phyloP scores from a whole-genome alignment of 1,284 basidiomycete species.

The Dichomitus squalens region DNA sequence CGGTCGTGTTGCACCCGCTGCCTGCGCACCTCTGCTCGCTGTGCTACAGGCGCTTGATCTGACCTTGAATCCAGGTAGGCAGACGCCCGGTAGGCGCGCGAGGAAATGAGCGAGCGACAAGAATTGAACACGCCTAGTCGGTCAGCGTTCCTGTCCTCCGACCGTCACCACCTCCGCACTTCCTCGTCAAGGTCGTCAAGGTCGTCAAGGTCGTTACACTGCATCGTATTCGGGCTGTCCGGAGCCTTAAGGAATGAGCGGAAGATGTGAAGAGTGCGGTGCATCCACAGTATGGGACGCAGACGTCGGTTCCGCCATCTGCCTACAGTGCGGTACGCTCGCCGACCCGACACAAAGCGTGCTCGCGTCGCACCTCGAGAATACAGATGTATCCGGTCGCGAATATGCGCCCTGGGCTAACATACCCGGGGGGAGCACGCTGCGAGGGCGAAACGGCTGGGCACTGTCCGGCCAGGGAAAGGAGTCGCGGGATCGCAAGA shows the following conservation, averaged over 20 bases:
- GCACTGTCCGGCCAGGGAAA: conserved; percentile 63
- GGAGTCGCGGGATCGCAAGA: conserved; percentile 59
- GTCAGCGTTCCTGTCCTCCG: neutral
- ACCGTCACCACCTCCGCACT: conserved; percentile 8
- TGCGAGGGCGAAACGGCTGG: conserved; percentile 55
- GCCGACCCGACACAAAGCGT: conserved; percentile 58
- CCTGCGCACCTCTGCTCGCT: too few relatives aligned
- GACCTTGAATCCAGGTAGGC: too few relatives aligned
- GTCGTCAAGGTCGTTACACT: too few relatives aligned
- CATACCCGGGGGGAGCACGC: conserved; percentile 33
- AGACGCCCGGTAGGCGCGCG: too few relatives aligned
- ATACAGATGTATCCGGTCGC: conserved; percentile 32
- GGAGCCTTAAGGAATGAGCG: conserved; percentile 30
- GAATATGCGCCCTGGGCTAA: conserved; percentile 30
- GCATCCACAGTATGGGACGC: conserved; percentile 55
- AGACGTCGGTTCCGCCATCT: conserved; percentile 60
- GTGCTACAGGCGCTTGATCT: too few relatives aligned
- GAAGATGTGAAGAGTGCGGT: conserved; percentile 54
- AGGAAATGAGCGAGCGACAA: too few relatives aligned
- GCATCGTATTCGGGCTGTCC: too few relatives aligned
- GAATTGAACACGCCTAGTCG: too few relatives aligned
- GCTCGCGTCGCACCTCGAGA: conserved; percentile 49
- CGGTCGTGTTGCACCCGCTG: too few relatives aligned
- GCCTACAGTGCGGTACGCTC: conserved; percentile 66
- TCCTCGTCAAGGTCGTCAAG: neutral